A percentile compares a stretch with the other conserved stretches of the same genome.
These are phyloP conservation scores for Stylonectria norvegica DNA, from an alignment of 2,329 filamentous ascomycete species.

Conservation along the genomic window DNA sequence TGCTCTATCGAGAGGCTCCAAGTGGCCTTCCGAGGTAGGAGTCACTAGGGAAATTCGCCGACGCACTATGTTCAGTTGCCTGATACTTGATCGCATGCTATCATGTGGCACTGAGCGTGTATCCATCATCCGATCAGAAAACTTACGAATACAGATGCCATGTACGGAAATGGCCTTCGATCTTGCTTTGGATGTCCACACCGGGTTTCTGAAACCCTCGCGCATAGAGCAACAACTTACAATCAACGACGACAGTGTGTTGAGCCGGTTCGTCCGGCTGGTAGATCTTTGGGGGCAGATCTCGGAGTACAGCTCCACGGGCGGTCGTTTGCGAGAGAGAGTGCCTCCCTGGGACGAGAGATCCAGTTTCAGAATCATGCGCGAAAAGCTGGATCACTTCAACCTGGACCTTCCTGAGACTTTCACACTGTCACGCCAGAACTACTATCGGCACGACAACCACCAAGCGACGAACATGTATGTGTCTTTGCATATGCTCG, in stretches of 20 bases:
- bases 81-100: conserved; percentile 68
- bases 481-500: conserved; percentile 63
- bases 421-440: conserved; percentile 56
- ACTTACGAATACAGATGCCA: conserved; percentile 63
- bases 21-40: conserved; percentile 23
- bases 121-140: conserved; percentile 55
- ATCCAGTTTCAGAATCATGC: conserved; percentile 53
- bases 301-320: conserved; percentile 51
- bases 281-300: conserved; percentile 60
- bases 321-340: conserved; percentile 48
- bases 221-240: conserved; percentile 17
- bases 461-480: conserved; percentile 62
- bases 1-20: conserved; percentile 2
- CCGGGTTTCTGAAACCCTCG: conserved; percentile 42
- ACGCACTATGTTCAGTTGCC: conserved; percentile 72
- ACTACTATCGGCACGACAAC: conserved; percentile 64
- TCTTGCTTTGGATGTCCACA: conserved; percentile 55
- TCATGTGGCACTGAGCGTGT: conserved; percentile 61
- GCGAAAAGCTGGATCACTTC: conserved; percentile 43
- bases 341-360: conserved; percentile 58
- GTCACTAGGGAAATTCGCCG: conserved; percentile 62
- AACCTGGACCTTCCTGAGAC: conserved; percentile 47
- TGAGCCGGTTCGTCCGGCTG: conserved; percentile 54
- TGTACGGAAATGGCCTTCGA: conserved; percentile 65
- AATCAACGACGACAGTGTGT: conserved; percentile 43